Evolutionary conservation across 768 basidiomycete genomes (phyloP), one percentile per base, ranked within the genome.

Genomic region (Hemileccinum rubropunctum): DNA sequence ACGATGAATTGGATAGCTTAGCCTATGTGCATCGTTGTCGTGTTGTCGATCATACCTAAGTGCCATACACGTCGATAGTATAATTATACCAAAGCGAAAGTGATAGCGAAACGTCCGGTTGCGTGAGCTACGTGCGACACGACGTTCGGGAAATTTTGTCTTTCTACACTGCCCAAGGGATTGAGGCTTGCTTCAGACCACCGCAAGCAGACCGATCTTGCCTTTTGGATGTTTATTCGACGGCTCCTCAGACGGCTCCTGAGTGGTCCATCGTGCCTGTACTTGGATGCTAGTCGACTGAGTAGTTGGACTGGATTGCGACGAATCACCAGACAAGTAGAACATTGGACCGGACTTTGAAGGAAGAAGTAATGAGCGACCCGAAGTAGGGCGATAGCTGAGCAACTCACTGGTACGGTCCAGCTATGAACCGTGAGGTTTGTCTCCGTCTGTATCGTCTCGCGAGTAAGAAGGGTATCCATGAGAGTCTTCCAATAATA

Each of bases 381-480:
- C 15, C 33, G 23, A 23, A 23, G 33, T 23, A 12, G 3, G 8
- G 6, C 11, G n/a, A 2, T 28, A 14, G 8, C 21, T 6, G 23
- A 21, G 12, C 12, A 36, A 30, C 42, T 20, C 11, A 51, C 45
- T 23, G 18, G 5, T 18, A 37, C 32, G 47, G 40, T 14, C 27
- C 32, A 10, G 17, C 10, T n/a, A 23, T 51, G 30, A 51, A 27
- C 14, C 33, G 13, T 8, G 23, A 3, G 3, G 23, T 23, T 6
- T 6, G 6, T 23, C 23, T 23, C 23, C 3, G 23, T 6, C 23
- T 23, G 3, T 3, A 6, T 23, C 23, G 23, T 23, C 23, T 52
- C 38, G 1, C 54, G 54, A 15, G 42, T 23, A 30, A 55, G 50
- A 14, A 55, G 54, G 11, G 38, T 52, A 36, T 50, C 44, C 38